Evolutionary conservation across 1,284 basidiomycete genomes (phyloP), one percentile per base, ranked within the genome.

Genomic region (Fomitopsis betulina): DNA sequence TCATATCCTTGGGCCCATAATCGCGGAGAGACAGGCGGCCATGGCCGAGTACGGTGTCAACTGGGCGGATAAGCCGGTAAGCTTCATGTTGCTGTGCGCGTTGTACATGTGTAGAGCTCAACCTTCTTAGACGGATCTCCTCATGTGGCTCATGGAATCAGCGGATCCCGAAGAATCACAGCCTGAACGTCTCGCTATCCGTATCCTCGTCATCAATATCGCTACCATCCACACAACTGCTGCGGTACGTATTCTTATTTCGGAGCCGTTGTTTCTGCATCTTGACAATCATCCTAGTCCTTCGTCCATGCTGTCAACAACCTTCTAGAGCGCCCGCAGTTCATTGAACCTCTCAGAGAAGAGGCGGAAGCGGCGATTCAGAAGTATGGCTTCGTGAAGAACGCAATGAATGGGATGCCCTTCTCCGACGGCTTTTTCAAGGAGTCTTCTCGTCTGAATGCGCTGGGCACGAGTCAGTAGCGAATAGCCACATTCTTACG

Each of bases 341-440:
- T 56, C 38, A 19, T 47, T 5, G 56, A 33, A 21, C 49, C 54
- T 19, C 58, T 63, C 15, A 33, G 60, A n/a, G 56, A 60, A 21
- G 62, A 63, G 33, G 58, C 54, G 7, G 53, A 58, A 19, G 27
- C 27, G 0, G 60, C 54, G 23, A 17, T 60, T 5, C 27, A 32
- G 25, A 40, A 51, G 33, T 47, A 60, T 47, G 60, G 62, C 9
- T 62, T 54, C 51, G 58, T 58, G 21, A 60, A 59, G 37, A 38
- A 49, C 15, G 57, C 54, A 7, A 43, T 63, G 38, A 56, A 56
- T 40, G 52, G 21, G 35, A 55, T 51, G 50, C 30, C 49, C 32
- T 51, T 51, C 49, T 51, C 54, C 10, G 62, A 63, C 52, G 62
- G 62, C 49, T 62, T 60, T 53, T 43, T 63, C 52, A 63, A 63